phyloP scores from a whole-genome alignment of 352 stramenopile genomes.

The Phytophthora idaei region DNA sequence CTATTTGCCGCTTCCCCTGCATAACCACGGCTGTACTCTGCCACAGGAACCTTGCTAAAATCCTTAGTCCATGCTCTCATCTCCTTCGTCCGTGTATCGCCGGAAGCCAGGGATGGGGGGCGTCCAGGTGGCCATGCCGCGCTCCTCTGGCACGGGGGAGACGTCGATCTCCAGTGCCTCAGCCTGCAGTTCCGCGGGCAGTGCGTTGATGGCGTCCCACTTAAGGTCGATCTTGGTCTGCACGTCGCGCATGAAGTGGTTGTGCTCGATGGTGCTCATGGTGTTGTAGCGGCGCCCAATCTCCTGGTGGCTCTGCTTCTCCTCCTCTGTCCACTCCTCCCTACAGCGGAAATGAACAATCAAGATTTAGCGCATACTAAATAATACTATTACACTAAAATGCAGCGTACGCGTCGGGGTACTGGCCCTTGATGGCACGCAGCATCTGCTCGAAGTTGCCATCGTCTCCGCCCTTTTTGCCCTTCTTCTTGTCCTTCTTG shows the following conservation, averaged over 20 bases:
- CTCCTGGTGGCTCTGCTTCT: conserved; percentile 77
- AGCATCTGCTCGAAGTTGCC: conserved; percentile 88
- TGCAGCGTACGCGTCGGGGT: conserved; percentile 67
- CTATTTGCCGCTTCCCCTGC: conserved; percentile 29
- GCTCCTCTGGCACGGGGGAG: conserved; percentile 62
- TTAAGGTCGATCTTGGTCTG: conserved; percentile 93
- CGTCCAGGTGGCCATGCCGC: conserved; percentile 86
- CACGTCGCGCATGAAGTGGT: conserved; percentile 88
- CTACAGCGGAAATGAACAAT: conserved; percentile 25
- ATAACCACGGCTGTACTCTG: conserved; percentile 26
- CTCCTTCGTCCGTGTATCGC: conserved; percentile 77
- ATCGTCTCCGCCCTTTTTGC: conserved; percentile 62
- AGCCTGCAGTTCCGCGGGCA: conserved; percentile 77
- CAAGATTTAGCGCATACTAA: conserved; percentile 1
- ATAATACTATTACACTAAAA: background rate
- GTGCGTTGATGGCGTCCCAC: conserved; percentile 89
- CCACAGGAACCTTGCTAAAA: conserved; percentile 4
- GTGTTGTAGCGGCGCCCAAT: conserved; percentile 84
- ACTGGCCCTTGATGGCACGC: conserved; percentile 77
- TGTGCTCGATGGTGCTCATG: conserved; percentile 85
- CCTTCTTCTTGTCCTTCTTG: conserved; percentile 63
- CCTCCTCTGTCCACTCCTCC: conserved; percentile 81
- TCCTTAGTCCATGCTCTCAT: conserved; percentile 25
- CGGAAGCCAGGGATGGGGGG: conserved; percentile 88
- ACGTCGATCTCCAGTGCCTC: conserved; percentile 81